These are phyloP conservation scores for Lasiodiplodia sp. DNA, from an alignment of 2,329 filamentous ascomycete genomes.

Conservation along the genomic window DNA sequence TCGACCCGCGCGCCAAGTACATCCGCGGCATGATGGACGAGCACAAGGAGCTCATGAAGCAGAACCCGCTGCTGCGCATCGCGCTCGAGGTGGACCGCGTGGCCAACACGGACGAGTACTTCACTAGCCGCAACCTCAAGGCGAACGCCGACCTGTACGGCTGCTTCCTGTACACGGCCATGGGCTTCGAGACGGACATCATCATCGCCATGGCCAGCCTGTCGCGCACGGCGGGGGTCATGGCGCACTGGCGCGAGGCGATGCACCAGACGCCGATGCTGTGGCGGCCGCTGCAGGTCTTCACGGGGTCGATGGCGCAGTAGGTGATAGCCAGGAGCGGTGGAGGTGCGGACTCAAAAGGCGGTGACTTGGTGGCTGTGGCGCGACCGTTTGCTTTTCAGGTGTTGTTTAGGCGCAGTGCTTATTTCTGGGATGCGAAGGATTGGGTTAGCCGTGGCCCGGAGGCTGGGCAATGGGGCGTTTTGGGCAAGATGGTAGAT, in stretches of 20 bases:
- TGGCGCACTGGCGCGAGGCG: slow-evolving; percentile 20
- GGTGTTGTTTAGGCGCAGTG: background rate
- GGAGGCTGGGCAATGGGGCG: background rate
- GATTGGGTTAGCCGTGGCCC: background rate
- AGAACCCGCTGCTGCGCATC: slow-evolving; percentile 47
- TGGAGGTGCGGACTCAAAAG: background rate
- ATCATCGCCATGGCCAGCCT: slow-evolving; percentile 8
- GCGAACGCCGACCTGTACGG: slow-evolving; percentile 57
- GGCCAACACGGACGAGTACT: slow-evolving; percentile 49
- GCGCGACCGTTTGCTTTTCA: background rate
- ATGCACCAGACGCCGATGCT: slow-evolving; percentile 9
- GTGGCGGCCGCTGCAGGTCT: slow-evolving; percentile 10
- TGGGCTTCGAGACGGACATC: slow-evolving; percentile 33
- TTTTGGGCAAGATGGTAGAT: background rate
- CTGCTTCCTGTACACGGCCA: slow-evolving; percentile 52
- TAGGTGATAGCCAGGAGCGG: background rate
- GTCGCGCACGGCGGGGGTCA: slow-evolving; percentile 4
- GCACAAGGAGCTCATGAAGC: slow-evolving; percentile 32
- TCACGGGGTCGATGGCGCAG: background rate
- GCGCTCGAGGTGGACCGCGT: slow-evolving; percentile 50
- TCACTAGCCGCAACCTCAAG: slow-evolving; percentile 47
- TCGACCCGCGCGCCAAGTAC: slow-evolving; percentile 61
- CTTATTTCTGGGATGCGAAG: background rate
- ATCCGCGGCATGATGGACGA: slow-evolving; percentile 59
- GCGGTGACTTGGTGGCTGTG: background rate